Evolutionary conservation across 768 basidiomycete species (phyloP).

Genomic region (Crassisporium funariophilum): DNA sequence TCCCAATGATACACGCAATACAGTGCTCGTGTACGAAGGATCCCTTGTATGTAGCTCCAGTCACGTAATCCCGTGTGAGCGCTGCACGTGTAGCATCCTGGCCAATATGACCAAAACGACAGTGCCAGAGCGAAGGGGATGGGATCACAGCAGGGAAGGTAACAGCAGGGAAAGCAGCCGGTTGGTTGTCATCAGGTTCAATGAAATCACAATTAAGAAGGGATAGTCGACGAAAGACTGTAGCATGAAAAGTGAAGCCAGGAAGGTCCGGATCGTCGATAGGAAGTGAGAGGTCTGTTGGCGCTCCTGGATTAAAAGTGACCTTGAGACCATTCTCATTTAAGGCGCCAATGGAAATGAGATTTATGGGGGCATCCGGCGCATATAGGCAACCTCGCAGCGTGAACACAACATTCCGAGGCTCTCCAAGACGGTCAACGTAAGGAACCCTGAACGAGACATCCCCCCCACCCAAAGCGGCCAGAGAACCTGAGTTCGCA

Average conservation of each 20-base stretch:
- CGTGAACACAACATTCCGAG: slow-evolving; percentile 2
- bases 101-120: slow-evolving; percentile 26
- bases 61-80: slow-evolving; percentile 17
- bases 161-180: background rate
- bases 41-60: slow-evolving; percentile 14
- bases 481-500: slow-evolving; percentile 20
- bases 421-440: background rate
- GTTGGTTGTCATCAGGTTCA: background rate
- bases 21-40: slow-evolving; percentile 10
- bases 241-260: background rate
- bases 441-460: slow-evolving; percentile 8
- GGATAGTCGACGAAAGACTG: background rate
- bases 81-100: slow-evolving; percentile 16
- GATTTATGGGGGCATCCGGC: slow-evolving; percentile 23
- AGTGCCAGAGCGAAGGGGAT: slow-evolving; percentile 24
- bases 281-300: background rate
- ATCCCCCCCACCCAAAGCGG: slow-evolving; percentile 9
- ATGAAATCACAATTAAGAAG: slow-evolving; percentile 7
- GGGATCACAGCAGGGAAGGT: slow-evolving; percentile 2
- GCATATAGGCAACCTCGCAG: slow-evolving; percentile 26
- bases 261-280: background rate
- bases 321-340: slow-evolving; percentile 4
- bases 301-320: background rate
- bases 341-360: slow-evolving; percentile 23
- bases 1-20: slow-evolving; percentile 26